Base-by-base conservation (phyloP, 768 basidiomycete species). In the Leccinum subtestaceum region DNA sequence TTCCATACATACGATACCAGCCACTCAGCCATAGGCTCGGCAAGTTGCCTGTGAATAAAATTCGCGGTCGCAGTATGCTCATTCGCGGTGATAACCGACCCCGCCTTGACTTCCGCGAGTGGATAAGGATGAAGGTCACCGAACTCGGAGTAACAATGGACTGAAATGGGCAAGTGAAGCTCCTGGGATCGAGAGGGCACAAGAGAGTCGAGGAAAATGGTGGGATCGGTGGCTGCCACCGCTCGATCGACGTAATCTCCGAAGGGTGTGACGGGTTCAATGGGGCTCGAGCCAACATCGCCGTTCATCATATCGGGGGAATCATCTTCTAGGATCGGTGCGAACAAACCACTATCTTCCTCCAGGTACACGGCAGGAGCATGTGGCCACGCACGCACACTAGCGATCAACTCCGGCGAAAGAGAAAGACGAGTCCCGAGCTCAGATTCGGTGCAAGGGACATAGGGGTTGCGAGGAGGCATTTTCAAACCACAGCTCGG, bases 1-100 rank as follows among this genome's bases (percentile, higher is more conserved):
- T 88, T 90, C 91, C 91, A 93, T 15, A 91, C 84, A 67, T 88
- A 93, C 53, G 79, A 80, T 46, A 88, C 86, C 23, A 91, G 75
- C 91, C 91, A 93, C 58, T 88, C 86, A 4, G 91, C 82, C 60
- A 93, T 76, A 17, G 90, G 89, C 54, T 90, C 88, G 0, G 87
- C 83, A 10, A 92, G 78, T 66, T 84, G 88, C 77, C 81, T 86
- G 77, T 91, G 91, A 9, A 79, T 76, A 23, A 75, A 65, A 11
- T 81, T 81, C 40, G 86, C 80, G n/a, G 53, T 55, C 12, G 57
- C 36, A 2, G 60, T 34, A 25, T 64, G 61, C 49, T 65, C 66
- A 63, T 77, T 78, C 12, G 82, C 79, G 29, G 81, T 78, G 40
- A 78, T 72, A 21, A 80, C 72, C 13, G 71, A 58, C 13, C 55